Base-by-base conservation (phyloP, 176 grass and related monocot species). In the Saccharum spontaneum region DNA sequence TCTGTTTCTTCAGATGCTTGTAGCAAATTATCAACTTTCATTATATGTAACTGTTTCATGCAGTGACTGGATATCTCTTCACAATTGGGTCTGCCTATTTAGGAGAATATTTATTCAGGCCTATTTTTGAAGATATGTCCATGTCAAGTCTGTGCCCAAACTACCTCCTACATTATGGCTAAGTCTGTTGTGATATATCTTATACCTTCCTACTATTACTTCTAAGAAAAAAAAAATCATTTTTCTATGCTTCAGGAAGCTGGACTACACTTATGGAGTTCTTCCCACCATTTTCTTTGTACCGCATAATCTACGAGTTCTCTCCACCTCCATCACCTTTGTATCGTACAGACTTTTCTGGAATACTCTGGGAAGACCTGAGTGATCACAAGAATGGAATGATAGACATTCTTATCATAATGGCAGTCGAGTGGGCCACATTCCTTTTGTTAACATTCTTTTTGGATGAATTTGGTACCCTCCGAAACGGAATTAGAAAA, bases 31-130 rank as follows among this genome's bases (percentile, higher is more conserved):
- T 34, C 18, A 4, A 71, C 46, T 33, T 3, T 40, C 22, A 82
- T 30, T 85, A 33, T 65, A 17, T 59, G 12, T 24, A 52, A 84
- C n/a, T 62, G 28, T 69, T 66, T 84, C 38, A 1, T 94, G 77
- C 85, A 94, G 92, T 94, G 33, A 80, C 89, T 38, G 86, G 78
- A 69, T 90, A 94, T 71, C 84, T 94, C 60, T 92, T 90, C 86
- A 86, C 89, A 79, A 85, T 90, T 80, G 87, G 62, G 17, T 82
- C 89, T 7, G 92, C 89, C 45, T 76, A 92, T 39, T 79, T 92
- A 73, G 92, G 84, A 74, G 22, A 67, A 55, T 89, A 52, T 82
- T 71, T 94, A 40, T 85, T 94, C 71, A 69, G 75, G 24, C 84
- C 77, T 57, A 66, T 92, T 79, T 65, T 94, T 31, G 60, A 89